These are phyloP conservation scores for Bjerkandera adusta DNA, from an alignment of 1,284 basidiomycete species.

Conservation along the genomic window DNA sequence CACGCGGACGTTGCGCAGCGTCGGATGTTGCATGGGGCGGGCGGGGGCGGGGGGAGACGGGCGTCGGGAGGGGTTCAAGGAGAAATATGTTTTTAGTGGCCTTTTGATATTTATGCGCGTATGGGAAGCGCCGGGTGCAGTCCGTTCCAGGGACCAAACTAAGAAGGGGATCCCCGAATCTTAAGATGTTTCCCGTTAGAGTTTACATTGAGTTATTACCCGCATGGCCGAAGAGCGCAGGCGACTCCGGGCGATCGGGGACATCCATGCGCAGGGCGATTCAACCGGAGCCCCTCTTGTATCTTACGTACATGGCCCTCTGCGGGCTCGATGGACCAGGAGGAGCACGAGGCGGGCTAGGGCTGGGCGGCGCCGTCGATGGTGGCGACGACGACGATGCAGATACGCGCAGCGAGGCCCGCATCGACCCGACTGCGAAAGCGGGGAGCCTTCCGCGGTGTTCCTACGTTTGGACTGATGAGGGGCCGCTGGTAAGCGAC, in stretches of 20 bases:
- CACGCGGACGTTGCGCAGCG: conserved; percentile 70
- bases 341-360: too few relatives aligned
- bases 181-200: conserved; percentile 30
- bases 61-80: conserved; percentile 18
- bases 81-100: neutral
- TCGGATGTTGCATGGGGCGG: conserved; percentile 56
- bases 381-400: too few relatives aligned
- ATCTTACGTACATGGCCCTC: too few relatives aligned
- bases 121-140: conserved; percentile 13
- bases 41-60: conserved; percentile 18
- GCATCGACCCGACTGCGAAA: too few relatives aligned
- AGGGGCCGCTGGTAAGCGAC: too few relatives aligned
- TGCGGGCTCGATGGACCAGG: too few relatives aligned
- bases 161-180: conserved; percentile 34
- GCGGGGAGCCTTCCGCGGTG: too few relatives aligned
- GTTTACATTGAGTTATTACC: conserved; percentile 27
- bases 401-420: too few relatives aligned
- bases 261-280: too few relatives aligned
- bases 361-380: too few relatives aligned
- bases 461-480: too few relatives aligned
- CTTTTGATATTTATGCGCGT: conserved; percentile 17
- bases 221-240: conserved; percentile 16
- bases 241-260: conserved; percentile 17
- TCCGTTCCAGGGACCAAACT: conserved; percentile 19
- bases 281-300: too few relatives aligned